Conservation (phyloP, 139 green algal genomes). For the Chlamydomonas sp. region DNA sequence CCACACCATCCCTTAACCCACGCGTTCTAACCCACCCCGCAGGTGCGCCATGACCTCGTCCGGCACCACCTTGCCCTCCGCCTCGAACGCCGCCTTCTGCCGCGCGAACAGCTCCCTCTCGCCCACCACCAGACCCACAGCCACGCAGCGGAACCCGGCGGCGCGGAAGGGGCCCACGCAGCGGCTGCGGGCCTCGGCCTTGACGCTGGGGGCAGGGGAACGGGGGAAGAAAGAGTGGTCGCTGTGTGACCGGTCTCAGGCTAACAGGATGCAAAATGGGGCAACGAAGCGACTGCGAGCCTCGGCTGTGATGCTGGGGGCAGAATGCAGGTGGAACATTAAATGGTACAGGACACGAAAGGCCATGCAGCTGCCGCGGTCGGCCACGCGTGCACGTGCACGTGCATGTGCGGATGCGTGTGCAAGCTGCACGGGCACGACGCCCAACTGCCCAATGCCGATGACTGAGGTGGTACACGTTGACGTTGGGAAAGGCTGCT, state of each 20-base stretch:
- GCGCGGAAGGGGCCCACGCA: constrained; percentile 30
- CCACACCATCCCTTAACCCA: neutral
- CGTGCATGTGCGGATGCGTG: too few relatives aligned
- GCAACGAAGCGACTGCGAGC: neutral
- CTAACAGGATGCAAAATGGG: neutral
- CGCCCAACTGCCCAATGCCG: too few relatives aligned
- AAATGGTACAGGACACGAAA: too few relatives aligned
- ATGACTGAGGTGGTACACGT: too few relatives aligned
- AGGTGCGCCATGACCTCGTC: constrained; percentile 47
- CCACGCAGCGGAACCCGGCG: constrained; percentile 36
- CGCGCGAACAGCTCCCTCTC: constrained; percentile 22
- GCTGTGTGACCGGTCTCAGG: neutral
- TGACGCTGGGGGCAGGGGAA: constrained; percentile 20
- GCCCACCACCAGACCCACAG: constrained; percentile 27
- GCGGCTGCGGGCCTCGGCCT: neutral
- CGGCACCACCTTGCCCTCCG: constrained; percentile 45
- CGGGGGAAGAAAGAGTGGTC: neutral
- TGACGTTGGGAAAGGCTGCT: too few relatives aligned
- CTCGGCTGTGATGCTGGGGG: too few relatives aligned
- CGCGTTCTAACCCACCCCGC: neutral
- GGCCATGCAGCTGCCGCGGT: too few relatives aligned
- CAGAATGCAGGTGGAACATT: too few relatives aligned
- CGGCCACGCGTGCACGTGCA: too few relatives aligned
- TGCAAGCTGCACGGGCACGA: too few relatives aligned
- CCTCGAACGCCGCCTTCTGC: constrained; percentile 37